Evolutionary conservation across 441 rosid genomes (phyloP), one percentile per base, ranked within the genome.

Genomic region (Euphorbia celastroides): DNA sequence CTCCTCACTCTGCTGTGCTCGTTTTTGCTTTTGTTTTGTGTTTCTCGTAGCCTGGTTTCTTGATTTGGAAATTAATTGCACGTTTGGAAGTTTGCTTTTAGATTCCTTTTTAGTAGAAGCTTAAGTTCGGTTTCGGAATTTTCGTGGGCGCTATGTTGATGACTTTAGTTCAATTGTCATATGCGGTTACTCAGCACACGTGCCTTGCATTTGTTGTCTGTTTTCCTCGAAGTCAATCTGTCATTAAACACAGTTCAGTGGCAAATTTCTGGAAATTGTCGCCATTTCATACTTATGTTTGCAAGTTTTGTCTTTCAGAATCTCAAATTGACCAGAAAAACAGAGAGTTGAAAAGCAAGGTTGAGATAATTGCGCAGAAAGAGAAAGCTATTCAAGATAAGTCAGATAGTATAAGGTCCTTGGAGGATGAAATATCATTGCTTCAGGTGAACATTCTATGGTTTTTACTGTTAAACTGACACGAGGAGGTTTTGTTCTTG

Each of bases 341-440:
- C 30, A 55, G 14, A 19, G 89, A 86, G 68, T 66, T 87, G 76
- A 78, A 88, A 67, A 71, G 74, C 55, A 95, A 86, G 79, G 96
- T 84, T 32, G 81, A 75, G 63, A 23, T 67, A 5, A 68, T 90
- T 54, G 77, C 79, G 19, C 80, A 81, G 78, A 90, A 86, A 69
- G 95, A 88, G 77, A 86, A 80, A 68, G 50, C 74, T 20, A 83
- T 95, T 67, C 68, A 77, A 72, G 88, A 82, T 25, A 87, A 73
- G 48, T 77, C 81, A 5, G 78, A 79, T 72, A 81, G 67, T 72
- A 74, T 92, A 71, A 80, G 76, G 27, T 88, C 95, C 20, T 80
- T 95, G 83, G 82, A 77, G 70, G 76, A 71, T 22, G 82, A 90
- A 79, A 57, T 94, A 48, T 82, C 92, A 20, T 79, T 83, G 31